These are phyloP conservation scores for Aspergillus sojae DNA, from an alignment of 2,329 filamentous ascomycete genomes.

Conservation along the genomic window DNA sequence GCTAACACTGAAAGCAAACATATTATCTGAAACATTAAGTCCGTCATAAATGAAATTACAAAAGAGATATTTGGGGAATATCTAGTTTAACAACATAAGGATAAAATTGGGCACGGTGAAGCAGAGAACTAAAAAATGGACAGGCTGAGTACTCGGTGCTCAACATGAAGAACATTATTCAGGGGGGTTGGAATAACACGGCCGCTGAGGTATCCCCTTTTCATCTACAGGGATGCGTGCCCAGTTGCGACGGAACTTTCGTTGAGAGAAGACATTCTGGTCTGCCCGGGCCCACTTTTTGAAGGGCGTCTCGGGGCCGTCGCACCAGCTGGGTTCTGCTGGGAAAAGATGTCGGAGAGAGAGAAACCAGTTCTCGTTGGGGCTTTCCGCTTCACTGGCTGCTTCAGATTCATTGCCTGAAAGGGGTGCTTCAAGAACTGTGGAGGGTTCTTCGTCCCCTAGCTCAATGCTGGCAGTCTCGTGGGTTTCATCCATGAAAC, in stretches of 20 bases:
- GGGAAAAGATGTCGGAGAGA: conserved; percentile 30
- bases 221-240: conserved; percentile 33
- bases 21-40: neutral
- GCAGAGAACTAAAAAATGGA: neutral
- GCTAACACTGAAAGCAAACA: neutral
- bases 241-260: conserved; percentile 28
- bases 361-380: conserved; percentile 34
- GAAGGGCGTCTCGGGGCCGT: conserved; percentile 41
- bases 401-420: conserved; percentile 2
- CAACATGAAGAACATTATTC: neutral
- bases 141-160: neutral
- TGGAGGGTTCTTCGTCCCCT: conserved; percentile 30
- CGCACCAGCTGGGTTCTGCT: conserved; percentile 32
- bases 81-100: neutral
- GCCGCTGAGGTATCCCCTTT: conserved; percentile 36
- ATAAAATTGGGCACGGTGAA: neutral
- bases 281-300: conserved; percentile 41
- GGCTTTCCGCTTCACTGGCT: conserved; percentile 10
- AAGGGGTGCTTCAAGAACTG: neutral
- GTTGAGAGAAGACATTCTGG: conserved; percentile 34
- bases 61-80: neutral
- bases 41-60: neutral
- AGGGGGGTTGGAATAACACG: neutral
- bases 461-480: conserved; percentile 43
- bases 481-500: conserved; percentile 26